Evolutionary conservation across 2,329 filamentous ascomycete genomes (phyloP), one percentile per base, ranked within the genome.

Genomic region (Colletotrichum sp.): DNA sequence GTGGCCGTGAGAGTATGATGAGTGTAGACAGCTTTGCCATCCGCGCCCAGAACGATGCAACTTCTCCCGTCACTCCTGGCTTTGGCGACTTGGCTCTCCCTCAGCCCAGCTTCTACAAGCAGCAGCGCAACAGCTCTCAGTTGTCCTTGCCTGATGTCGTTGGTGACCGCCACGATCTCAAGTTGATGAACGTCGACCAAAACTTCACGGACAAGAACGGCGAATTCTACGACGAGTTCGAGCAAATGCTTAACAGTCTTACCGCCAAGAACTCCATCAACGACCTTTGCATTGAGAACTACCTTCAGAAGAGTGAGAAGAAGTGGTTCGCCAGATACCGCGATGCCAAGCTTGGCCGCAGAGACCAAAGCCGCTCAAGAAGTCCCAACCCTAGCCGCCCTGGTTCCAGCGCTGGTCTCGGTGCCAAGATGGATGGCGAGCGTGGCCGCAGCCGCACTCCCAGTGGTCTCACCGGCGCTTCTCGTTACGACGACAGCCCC

Each of bases 161-260:
- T 31, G 89, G 90, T 21, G 90, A 90, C 72, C 91, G 91, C 78
- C 89, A 88, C 67, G 88, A 92, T 77, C 91, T 89, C 78, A 88
- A 90, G 74, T 86, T 93, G 18, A 91, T 93, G 78, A 91, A 92
- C 70, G 90, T 93, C 1, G 90, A 92, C 76, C 91, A 91, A 4
- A 91, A 90, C 83, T 93, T 93, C 82, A 93, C 89, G 8, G 92
- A 93, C 78, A 87, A 88, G 61, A 90, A 87, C 38, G 91, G 90
- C 36, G 86, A 91, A 75, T 93, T 91, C 80, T 91, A 89, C 76
- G 85, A 85, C 73, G 85, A 83, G 2, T 93, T 92, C 75, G 88
- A 90, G 71, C 86, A 88, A 79, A 89, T 86, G 78, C 85, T 93
- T 2, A 87, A 90, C 36, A 80, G 82, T 3, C 83, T 93, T 18